Base-by-base conservation (phyloP, 1,284 basidiomycete genomes). In the Moesziomyces parantarcticus region DNA sequence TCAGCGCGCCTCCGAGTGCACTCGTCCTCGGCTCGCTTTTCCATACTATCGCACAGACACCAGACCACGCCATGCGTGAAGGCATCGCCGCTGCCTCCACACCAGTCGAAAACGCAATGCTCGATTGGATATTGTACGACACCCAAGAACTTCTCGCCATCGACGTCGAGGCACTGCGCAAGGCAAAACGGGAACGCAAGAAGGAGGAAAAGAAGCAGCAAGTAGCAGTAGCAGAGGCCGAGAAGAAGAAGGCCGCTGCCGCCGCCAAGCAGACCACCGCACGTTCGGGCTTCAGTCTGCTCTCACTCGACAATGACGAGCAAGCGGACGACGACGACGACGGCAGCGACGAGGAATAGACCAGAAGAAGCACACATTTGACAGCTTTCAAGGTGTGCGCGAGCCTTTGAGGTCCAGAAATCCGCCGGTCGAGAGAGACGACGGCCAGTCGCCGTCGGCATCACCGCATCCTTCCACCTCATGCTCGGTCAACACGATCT, bases 81-180 rank as follows among this genome's bases (percentile, higher is more conserved):
- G 23, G 50, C 11, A 54, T 64, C 43, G 40, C 51, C 3, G 53
- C 64, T 21, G 36, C 23, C 11, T 57, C 54, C 7, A 55, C 60
- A 0, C 16, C 43, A 3, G 29, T 59, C 18, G 71, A 74, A 48
- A 62, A 55, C 3, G 58, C 50, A 21, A 66, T 74, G 58, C 48
- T 74, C 34, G 49, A 64, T 41, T 74, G 61, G 61, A 55, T 74
- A 26, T 60, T 74, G 20, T 25, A 60, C 40, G 72, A 65, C 44
- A 70, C 62, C 3, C 49, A 63, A 29, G 34, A 70, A 11, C 49
- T 58, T 40, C 63, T 75, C 16, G 59, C 67, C 16, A 75, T 75
- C 63, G 67, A 75, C 22, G 57, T 75, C 11, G 72, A 75, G 43
- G 67, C 72, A 32, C 23, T 70, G n/a, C 42, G 72, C 13, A 70